These are phyloP conservation scores for Achlya hypogyna DNA, from an alignment of 352 stramenopile species.

Conservation along the genomic window DNA sequence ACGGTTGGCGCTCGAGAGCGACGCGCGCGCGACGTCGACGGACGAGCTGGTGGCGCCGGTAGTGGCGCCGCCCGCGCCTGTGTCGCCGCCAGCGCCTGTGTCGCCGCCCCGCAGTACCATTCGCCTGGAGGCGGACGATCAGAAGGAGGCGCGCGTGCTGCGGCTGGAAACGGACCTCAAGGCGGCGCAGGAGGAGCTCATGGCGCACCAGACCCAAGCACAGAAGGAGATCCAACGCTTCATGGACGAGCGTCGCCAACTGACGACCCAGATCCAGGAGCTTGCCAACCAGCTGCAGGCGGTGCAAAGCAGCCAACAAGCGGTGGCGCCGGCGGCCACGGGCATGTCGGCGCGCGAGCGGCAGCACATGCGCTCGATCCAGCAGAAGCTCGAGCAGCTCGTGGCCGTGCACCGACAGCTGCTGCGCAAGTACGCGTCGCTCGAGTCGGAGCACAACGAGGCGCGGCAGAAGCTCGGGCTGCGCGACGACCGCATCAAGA, in stretches of 20 bases:
- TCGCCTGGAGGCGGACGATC: background rate
- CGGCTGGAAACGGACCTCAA: constrained; percentile 14
- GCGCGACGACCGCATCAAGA: constrained; percentile 84
- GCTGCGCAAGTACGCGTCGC: constrained; percentile 83
- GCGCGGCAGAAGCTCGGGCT: constrained; percentile 84
- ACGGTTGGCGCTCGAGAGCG: constrained; percentile 13
- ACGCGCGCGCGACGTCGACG: background rate
- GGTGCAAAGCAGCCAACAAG: constrained; percentile 32
- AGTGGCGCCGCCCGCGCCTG: no score
- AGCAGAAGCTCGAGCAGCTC: constrained; percentile 87
- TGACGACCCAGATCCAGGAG: constrained; percentile 27
- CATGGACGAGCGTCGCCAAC: constrained; percentile 2
- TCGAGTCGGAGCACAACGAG: constrained; percentile 82
- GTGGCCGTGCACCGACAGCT: constrained; percentile 85
- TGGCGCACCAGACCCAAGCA: constrained; percentile 10
- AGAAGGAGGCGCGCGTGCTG: background rate
- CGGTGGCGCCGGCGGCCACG: background rate
- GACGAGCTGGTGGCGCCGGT: background rate
- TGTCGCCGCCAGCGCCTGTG: background rate
- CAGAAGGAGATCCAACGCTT: constrained; percentile 17
- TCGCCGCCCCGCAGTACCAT: background rate
- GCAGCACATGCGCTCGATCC: constrained; percentile 82
- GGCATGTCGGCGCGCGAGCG: constrained; percentile 36
- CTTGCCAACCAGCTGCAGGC: constrained; percentile 69
- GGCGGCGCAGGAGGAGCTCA: constrained; percentile 9